Conservation (phyloP, 495 filamentous ascomycete genomes). For the Talaromyces trachyspermus region DNA sequence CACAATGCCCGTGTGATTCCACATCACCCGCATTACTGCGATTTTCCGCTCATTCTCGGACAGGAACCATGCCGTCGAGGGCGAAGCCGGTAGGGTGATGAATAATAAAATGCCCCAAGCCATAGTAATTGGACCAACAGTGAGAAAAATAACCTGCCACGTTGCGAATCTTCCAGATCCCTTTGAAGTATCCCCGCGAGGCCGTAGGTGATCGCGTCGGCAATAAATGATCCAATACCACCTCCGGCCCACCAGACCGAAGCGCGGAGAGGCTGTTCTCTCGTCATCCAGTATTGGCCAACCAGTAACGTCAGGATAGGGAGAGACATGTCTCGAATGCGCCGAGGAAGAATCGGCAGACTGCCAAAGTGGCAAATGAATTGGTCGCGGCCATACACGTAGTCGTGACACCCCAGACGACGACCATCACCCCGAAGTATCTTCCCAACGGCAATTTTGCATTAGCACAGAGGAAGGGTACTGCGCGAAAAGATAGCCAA, state of each 20-base stretch:
- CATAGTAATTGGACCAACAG: not conserved
- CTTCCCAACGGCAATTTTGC: slow-evolving; percentile 22
- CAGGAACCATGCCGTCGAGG: slow-evolving; percentile 8
- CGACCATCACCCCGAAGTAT: slow-evolving; percentile 21
- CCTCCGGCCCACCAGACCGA: slow-evolving; percentile 2
- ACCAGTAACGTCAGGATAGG: slow-evolving; percentile 2
- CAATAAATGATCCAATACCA: slow-evolving; percentile 5
- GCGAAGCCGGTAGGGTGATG: slow-evolving; percentile 6
- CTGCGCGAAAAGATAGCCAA: slow-evolving; percentile 23
- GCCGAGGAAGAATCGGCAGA: slow-evolving; percentile 26
- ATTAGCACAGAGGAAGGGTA: slow-evolving; percentile 23
- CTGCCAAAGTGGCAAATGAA: slow-evolving; percentile 22
- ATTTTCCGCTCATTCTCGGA: not conserved
- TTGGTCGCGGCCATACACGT: slow-evolving; percentile 21
- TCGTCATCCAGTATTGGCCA: slow-evolving; percentile 5
- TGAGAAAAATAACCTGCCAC: not conserved
- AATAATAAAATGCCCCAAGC: slow-evolving; percentile 3
- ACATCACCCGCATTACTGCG: not conserved
- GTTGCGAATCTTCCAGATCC: not conserved
- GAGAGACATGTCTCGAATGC: slow-evolving; percentile 23
- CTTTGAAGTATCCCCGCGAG: slow-evolving; percentile 3
- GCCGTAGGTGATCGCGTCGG: not conserved
- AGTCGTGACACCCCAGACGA: slow-evolving; percentile 24
- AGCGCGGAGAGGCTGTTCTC: slow-evolving; percentile 10
- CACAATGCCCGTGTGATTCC: slow-evolving; percentile 9